phyloP scores from a whole-genome alignment of 129 eudicot genomes.

The Flaveria ramosissima region DNA sequence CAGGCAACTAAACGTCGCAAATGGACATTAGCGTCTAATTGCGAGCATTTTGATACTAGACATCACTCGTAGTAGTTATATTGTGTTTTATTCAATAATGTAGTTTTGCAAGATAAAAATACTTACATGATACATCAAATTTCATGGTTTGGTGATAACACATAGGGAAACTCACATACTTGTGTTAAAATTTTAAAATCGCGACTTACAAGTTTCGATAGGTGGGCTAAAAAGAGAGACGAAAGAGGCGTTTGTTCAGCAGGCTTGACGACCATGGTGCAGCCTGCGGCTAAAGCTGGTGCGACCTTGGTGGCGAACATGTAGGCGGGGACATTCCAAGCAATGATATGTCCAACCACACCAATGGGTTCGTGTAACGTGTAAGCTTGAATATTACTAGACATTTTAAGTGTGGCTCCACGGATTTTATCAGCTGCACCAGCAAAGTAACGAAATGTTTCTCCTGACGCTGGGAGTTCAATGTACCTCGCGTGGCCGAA shows the following conservation, averaged over 20 bases:
- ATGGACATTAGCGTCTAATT: too few relatives aligned
- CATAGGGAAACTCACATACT: neutral
- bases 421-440: constrained; percentile 94
- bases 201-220: constrained; percentile 56
- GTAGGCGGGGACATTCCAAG: constrained; percentile 75
- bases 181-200: neutral
- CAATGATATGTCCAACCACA: constrained; percentile 79
- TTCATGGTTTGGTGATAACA: too few relatives aligned
- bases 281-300: constrained; percentile 85
- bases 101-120: too few relatives aligned
- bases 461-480: constrained; percentile 49
- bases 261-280: constrained; percentile 87
- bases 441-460: constrained; percentile 73
- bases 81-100: too few relatives aligned
- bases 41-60: too few relatives aligned
- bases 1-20: too few relatives aligned
- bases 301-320: constrained; percentile 71
- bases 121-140: too few relatives aligned
- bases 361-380: constrained; percentile 79
- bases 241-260: constrained; percentile 87
- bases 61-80: too few relatives aligned
- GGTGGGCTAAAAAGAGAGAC: constrained; percentile 65
- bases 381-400: constrained; percentile 69
- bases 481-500: constrained; percentile 34
- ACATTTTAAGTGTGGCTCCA: constrained; percentile 80